A percentile compares a stretch with the other conserved stretches of the same genome.
phyloP scores from a whole-genome alignment of 1,284 basidiomycete genomes.

The Rugosomyces carneus region DNA sequence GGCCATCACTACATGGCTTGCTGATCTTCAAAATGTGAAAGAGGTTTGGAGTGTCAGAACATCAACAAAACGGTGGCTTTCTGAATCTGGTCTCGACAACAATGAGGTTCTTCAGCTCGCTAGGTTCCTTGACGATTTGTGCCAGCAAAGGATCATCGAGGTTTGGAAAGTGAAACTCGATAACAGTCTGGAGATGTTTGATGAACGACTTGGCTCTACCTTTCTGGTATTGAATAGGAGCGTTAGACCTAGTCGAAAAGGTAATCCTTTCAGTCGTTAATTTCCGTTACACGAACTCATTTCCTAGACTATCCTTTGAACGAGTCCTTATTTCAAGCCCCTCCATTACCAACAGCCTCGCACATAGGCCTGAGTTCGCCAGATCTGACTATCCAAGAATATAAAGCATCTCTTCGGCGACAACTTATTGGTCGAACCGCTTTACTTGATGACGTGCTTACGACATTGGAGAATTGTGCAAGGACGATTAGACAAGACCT shows the following conservation, averaged over 20 bases:
- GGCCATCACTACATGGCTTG: slow-evolving; percentile 51
- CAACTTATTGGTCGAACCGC: slow-evolving; percentile 58
- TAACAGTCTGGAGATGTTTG: slow-evolving; percentile 40
- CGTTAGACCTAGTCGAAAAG: slow-evolving; percentile 21
- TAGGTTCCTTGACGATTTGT: slow-evolving; percentile 44
- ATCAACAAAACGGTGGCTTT: slow-evolving; percentile 43
- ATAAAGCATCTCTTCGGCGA: slow-evolving; percentile 46
- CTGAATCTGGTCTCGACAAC: slow-evolving; percentile 34
- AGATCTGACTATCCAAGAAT: slow-evolving; percentile 51
- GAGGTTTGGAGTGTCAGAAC: slow-evolving; percentile 63
- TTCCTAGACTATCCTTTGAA: slow-evolving; percentile 43
- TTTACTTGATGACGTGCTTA: slow-evolving; percentile 50
- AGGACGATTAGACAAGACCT: slow-evolving; percentile 53
- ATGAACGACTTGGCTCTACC: slow-evolving; percentile 31
- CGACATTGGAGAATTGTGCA: slow-evolving; percentile 51
- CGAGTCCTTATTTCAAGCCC: slow-evolving; percentile 48
- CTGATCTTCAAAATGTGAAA: slow-evolving; percentile 45
- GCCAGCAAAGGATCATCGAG: slow-evolving; percentile 41
- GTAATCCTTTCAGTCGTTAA: slow-evolving; percentile 19
- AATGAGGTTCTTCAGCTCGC: slow-evolving; percentile 38
- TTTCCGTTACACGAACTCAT: slow-evolving; percentile 2
- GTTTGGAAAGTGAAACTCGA: slow-evolving; percentile 51
- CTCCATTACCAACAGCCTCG: slow-evolving; percentile 39
- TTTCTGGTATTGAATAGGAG: slow-evolving; percentile 25
- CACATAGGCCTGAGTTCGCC: slow-evolving; percentile 34